A percentile compares a stretch with the other conserved stretches of the same genome.
Conservation (phyloP, 1,284 basidiomycete genomes). For the Phellinidium pouzarii region DNA sequence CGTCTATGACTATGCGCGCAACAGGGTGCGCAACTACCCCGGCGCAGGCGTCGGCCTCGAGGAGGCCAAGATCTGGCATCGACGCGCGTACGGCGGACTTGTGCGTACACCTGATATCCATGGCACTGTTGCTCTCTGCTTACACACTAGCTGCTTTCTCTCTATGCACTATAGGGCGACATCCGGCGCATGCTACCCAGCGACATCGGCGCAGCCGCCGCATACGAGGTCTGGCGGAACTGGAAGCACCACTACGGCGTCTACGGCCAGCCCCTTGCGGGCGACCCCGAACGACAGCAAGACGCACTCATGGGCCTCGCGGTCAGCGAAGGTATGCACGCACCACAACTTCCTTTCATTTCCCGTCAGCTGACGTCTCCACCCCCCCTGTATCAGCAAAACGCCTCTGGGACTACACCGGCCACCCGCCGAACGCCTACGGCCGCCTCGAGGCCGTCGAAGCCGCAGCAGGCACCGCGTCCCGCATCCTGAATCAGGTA, state of each 20-base stretch:
- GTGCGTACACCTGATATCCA: conserved; percentile 32
- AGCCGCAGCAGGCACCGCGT: conserved; percentile 50
- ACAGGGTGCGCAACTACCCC: conserved; percentile 37
- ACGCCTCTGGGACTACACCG: conserved; percentile 40
- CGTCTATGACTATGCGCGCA: conserved; percentile 52
- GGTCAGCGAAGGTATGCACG: conserved; percentile 48
- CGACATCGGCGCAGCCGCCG: conserved; percentile 62
- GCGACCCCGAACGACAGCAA: conserved; percentile 46
- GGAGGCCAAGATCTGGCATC: conserved; percentile 54
- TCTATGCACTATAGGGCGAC: conserved; percentile 35
- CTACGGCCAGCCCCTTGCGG: conserved; percentile 43
- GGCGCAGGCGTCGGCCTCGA: conserved; percentile 42
- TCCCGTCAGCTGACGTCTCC: conserved; percentile 18
- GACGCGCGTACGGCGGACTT: conserved; percentile 49
- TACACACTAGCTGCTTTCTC: not conserved
- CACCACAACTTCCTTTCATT: conserved; percentile 12
- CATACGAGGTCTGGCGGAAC: conserved; percentile 59
- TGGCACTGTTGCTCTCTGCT: not conserved
- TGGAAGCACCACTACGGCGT: conserved; percentile 51
- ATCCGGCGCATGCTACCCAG: conserved; percentile 38
- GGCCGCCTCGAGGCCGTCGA: conserved; percentile 42
- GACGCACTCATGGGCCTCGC: conserved; percentile 57
- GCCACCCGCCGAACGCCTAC: conserved; percentile 36
- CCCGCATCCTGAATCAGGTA: conserved; percentile 39
- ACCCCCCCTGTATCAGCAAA: conserved; percentile 27